These are phyloP conservation scores for Parastagonospora nodorum DNA, from an alignment of 2,329 filamentous ascomycete species.

Conservation along the genomic window DNA sequence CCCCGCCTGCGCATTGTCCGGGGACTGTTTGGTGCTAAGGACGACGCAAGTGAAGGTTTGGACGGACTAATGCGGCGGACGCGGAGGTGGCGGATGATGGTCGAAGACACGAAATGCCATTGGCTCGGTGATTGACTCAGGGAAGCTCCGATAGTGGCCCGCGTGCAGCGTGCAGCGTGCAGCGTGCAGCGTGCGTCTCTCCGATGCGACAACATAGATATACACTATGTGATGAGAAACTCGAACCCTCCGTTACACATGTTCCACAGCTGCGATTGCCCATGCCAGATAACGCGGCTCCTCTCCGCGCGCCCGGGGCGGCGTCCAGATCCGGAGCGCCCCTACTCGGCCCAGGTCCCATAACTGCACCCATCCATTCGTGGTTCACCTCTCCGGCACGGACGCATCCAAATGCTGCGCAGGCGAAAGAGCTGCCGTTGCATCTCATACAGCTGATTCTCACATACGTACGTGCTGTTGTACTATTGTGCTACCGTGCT, in stretches of 20 bases:
- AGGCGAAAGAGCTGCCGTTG: constrained; percentile 56
- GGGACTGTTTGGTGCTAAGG: neutral
- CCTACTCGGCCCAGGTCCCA: constrained; percentile 14
- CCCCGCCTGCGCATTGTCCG: too few species aligned
- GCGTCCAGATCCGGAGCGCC: neutral
- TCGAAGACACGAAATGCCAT: neutral
- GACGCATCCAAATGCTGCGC: constrained; percentile 31
- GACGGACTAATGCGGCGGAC: constrained; percentile 31
- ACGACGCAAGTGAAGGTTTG: neutral
- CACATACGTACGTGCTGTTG: constrained; percentile 57
- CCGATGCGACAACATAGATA: neutral
- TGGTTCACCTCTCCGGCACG: constrained; percentile 43
- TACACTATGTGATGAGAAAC: neutral
- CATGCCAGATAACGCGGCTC: constrained; percentile 23
- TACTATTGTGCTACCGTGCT: too few species aligned
- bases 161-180: neutral
- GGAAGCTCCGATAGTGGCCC: neutral
- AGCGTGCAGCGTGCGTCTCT: neutral
- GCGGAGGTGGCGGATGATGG: constrained; percentile 10
- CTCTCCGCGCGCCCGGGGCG: constrained; percentile 16
- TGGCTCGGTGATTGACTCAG: constrained; percentile 5
- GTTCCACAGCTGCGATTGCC: constrained; percentile 3
- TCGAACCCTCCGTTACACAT: neutral
- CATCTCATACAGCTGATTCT: constrained; percentile 64
- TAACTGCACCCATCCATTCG: constrained; percentile 36